Evolutionary conservation across 495 filamentous ascomycete species (phyloP), one percentile per base, ranked within the genome.

Genomic region (Aspergillus sclerotiicarbonarius): DNA sequence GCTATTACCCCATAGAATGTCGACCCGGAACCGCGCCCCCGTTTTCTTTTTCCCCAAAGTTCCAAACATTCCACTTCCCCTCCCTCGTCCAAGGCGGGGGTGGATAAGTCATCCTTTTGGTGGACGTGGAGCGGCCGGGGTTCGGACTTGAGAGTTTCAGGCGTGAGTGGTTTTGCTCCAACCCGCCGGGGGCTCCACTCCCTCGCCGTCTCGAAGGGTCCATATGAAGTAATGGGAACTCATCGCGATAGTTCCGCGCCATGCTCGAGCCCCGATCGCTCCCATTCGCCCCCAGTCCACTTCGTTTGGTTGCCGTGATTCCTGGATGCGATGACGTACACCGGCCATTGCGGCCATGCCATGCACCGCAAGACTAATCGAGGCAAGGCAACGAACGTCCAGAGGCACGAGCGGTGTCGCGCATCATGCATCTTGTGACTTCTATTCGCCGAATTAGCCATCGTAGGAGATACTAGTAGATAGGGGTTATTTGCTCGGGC

Each of bases 1-100:
- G 46, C 54, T 32, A 61, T 56, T 61, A 64, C 52, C 62, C 58
- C 62, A 64, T 61, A 16, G 51, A 64, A 61, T 56, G 18, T 47
- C 50, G 32, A 53, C 15, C 33, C 32, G 25, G 41, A 45, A 35
- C 18, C 21, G 43, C 32, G 55, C 49, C 48, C 53, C 53, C 18
- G 48, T 31, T 19, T 57, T 44, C 41, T 31, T 20, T 25, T 25
- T 25, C 25, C 25, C 25, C 25, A 25, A 25, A 25, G 25, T 25
- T 25, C 25, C 25, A 25, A 25, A 25, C 25, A 25, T 25, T 25
- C 25, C 25, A 2, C 25, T 25, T 5, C 25, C 25, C 25, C 25
- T 5, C 5, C 25, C 2, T 25, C 25, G 5, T 25, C 5, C 25
- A 5, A 25, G 25, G 25, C 25, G 25, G 25, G 25, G 25, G 25